Evolutionary conservation across 2,329 filamentous ascomycete genomes (phyloP).

Genomic region (Emmonsia crescens): DNA sequence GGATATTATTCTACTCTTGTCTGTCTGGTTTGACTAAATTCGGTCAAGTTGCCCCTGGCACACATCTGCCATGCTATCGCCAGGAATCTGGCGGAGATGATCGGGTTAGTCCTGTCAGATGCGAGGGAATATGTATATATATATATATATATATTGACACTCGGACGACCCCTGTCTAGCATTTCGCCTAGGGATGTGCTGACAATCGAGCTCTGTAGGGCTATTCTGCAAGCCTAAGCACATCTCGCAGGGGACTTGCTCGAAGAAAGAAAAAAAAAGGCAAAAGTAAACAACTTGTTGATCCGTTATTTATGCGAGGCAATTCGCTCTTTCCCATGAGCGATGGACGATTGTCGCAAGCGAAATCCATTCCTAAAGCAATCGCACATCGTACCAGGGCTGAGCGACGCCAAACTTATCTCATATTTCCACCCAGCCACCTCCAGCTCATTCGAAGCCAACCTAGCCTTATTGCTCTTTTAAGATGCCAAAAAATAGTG

Average conservation of each 20-base stretch:
- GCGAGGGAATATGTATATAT: too few relatives aligned
- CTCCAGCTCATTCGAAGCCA: neutral
- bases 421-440: neutral
- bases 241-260: neutral
- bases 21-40: neutral
- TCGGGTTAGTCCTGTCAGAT: neutral
- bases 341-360: neutral
- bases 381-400: neutral
- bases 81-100: neutral
- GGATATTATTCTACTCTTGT: neutral
- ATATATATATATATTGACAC: too few relatives aligned
- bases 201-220: neutral
- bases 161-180: neutral
- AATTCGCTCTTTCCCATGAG: neutral
- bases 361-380: neutral
- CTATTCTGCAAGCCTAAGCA: neutral
- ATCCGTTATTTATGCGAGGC: neutral
- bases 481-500: neutral
- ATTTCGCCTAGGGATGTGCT: neutral
- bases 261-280: neutral
- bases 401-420: neutral
- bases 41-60: neutral
- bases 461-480: neutral
- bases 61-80: neutral
- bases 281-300: neutral